These are phyloP conservation scores for Aspergillus hiratsukae DNA, from an alignment of 2,329 filamentous ascomycete species.

Conservation along the genomic window DNA sequence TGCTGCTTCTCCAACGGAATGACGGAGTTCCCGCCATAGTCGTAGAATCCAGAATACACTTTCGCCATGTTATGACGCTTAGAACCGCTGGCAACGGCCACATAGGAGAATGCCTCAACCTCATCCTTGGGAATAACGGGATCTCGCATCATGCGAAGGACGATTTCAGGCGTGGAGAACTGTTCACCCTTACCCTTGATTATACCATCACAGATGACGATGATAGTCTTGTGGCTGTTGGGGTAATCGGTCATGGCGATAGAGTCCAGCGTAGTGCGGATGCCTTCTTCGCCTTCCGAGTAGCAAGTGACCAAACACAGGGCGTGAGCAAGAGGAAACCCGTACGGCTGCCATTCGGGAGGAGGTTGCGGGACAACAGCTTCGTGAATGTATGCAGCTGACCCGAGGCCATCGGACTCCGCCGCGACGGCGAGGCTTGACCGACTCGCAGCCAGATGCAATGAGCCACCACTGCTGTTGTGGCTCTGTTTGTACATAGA, in stretches of 20 bases:
- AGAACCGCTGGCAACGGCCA: slow-evolving; percentile 89
- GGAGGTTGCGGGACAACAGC: slow-evolving; percentile 93
- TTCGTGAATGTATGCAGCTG: slow-evolving; percentile 93
- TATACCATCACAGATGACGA: slow-evolving; percentile 94
- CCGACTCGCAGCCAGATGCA: slow-evolving; percentile 44
- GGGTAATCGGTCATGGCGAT: slow-evolving; percentile 97
- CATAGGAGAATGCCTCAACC: slow-evolving; percentile 88
- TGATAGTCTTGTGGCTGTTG: slow-evolving; percentile 96
- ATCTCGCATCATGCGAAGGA: slow-evolving; percentile 91
- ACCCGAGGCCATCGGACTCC: slow-evolving; percentile 68
- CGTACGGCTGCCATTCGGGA: slow-evolving; percentile 95
- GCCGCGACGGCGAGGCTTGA: slow-evolving; percentile 58
- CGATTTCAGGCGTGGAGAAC: slow-evolving; percentile 83
- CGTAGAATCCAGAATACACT: slow-evolving; percentile 96
- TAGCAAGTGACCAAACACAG: slow-evolving; percentile 96
- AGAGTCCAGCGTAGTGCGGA: slow-evolving; percentile 91
- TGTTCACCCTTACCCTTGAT: slow-evolving; percentile 93
- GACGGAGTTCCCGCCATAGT: slow-evolving; percentile 77
- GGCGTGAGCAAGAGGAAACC: slow-evolving; percentile 86
- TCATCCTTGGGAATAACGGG: slow-evolving; percentile 73
- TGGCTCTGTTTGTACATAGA: slow-evolving; percentile 62
- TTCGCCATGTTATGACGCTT: slow-evolving; percentile 99
- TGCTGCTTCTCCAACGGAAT: slow-evolving; percentile 87
- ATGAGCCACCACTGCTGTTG: slow-evolving; percentile 54
- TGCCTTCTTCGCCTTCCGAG: slow-evolving; percentile 88